phyloP scores from a whole-genome alignment of 768 basidiomycete species.

The Hemileccinum impolitum region DNA sequence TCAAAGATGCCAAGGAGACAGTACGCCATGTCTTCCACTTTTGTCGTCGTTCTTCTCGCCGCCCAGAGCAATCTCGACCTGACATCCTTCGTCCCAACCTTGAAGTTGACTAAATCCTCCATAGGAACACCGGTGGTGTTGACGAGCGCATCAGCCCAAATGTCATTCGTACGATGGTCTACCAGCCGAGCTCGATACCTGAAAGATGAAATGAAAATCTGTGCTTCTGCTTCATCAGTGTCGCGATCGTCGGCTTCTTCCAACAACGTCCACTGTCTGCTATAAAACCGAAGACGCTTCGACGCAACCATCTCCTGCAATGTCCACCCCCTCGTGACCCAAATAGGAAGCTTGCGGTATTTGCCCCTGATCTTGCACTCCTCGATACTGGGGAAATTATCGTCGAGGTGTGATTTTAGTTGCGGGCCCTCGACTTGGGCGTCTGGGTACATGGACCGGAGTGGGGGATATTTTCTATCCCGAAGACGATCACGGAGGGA shows the following conservation, averaged over 20 bases:
- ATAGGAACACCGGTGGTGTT: constrained; percentile 14
- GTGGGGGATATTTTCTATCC: background rate
- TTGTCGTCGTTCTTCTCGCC: constrained; percentile 24
- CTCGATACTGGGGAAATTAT: constrained; percentile 1
- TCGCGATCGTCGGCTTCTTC: constrained; percentile 20
- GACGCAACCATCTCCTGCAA: constrained; percentile 27
- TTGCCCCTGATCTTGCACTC: background rate
- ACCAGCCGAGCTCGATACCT: constrained; percentile 18
- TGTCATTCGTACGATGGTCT: constrained; percentile 13
- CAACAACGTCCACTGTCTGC: constrained; percentile 21
- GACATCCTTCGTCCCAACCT: constrained; percentile 14
- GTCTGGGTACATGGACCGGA: constrained; percentile 15
- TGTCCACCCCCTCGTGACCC: constrained; percentile 27
- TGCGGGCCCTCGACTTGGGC: constrained; percentile 19
- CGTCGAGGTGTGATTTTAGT: constrained; percentile 9
- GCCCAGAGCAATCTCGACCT: constrained; percentile 26
- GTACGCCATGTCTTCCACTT: constrained; percentile 30
- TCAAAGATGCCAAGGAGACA: constrained; percentile 31
- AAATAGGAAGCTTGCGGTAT: constrained; percentile 11
- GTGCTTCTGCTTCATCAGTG: constrained; percentile 8
- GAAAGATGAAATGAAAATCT: constrained; percentile 13
- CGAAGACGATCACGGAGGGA: constrained; percentile 11
- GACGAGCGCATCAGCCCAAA: constrained; percentile 14
- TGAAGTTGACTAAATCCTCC: constrained; percentile 11
- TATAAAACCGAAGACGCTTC: constrained; percentile 28